phyloP scores from a whole-genome alignment of 2,329 filamentous ascomycete species.

The Paraphoma chrysanthemicola region DNA sequence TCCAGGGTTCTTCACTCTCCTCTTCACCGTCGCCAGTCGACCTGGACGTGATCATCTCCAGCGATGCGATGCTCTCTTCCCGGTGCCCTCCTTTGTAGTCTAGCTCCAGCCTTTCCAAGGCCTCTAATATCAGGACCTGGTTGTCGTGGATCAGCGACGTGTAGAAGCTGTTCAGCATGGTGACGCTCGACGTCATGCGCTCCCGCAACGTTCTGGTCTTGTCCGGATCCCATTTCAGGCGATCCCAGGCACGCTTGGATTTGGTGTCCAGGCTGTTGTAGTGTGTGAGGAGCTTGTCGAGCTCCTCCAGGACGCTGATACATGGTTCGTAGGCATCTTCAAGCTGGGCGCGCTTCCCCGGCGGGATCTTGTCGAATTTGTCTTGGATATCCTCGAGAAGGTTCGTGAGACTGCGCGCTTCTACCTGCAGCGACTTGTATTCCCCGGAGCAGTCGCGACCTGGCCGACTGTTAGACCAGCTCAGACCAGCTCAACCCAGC shows the following conservation, averaged over 20 bases:
- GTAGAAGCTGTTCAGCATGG: slow-evolving; percentile 38
- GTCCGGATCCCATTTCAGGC: slow-evolving; percentile 37
- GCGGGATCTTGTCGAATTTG: slow-evolving; percentile 33
- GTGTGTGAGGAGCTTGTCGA: slow-evolving; percentile 31
- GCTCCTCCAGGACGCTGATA: slow-evolving; percentile 33
- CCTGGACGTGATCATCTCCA: slow-evolving; percentile 28
- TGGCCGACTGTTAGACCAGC: slow-evolving; percentile 8
- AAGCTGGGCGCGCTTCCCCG: slow-evolving; percentile 26
- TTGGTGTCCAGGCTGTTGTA: slow-evolving; percentile 40
- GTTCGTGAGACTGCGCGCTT: slow-evolving; percentile 35
- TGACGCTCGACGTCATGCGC: slow-evolving; percentile 30
- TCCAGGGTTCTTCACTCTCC: slow-evolving; percentile 37
- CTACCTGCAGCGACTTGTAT: slow-evolving; percentile 33
- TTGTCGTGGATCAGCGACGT: slow-evolving; percentile 35
- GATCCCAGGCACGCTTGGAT: slow-evolving; percentile 38
- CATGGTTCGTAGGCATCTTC: slow-evolving; percentile 30
- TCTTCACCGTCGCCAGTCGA: slow-evolving; percentile 14
- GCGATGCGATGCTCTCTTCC: slow-evolving; percentile 35
- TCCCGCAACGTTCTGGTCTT: slow-evolving; percentile 26
- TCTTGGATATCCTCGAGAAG: slow-evolving; percentile 37
- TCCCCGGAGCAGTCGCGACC: slow-evolving; percentile 39
- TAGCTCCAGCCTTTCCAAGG: slow-evolving; percentile 34
- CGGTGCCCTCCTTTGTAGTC: slow-evolving; percentile 39
- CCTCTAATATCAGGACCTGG: slow-evolving; percentile 37
- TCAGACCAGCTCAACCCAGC: background rate